Evolutionary conservation across 2,329 filamentous ascomycete species (phyloP).

Genomic region (Thelonectria olida): DNA sequence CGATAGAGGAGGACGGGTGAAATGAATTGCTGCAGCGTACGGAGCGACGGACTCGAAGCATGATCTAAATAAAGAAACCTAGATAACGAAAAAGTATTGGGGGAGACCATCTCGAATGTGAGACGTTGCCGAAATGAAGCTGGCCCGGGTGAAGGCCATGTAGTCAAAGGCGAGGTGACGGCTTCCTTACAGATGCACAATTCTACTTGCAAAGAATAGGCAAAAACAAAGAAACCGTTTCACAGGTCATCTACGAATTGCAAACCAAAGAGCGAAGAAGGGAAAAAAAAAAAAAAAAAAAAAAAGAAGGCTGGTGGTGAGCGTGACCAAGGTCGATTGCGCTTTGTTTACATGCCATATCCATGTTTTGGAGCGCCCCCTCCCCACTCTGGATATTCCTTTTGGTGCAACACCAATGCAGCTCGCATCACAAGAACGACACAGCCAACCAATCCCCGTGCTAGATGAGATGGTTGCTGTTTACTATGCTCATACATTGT

Average conservation of each 20-base stretch:
- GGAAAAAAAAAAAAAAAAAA: neutral
- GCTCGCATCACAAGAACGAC: neutral
- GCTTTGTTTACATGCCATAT: conserved; percentile 20
- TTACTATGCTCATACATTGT: too few relatives aligned
- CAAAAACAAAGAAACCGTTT: neutral
- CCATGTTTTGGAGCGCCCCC: neutral
- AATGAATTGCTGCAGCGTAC: neutral
- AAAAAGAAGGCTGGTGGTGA: neutral
- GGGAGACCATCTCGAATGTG: neutral
- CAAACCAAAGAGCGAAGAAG: neutral
- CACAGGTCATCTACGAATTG: neutral
- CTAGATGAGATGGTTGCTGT: conserved; percentile 7
- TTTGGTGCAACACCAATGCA: conserved; percentile 12
- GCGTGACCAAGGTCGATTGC: neutral
- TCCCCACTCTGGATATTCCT: conserved; percentile 2
- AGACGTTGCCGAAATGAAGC: neutral
- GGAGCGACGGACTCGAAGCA: too few relatives aligned
- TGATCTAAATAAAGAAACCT: neutral
- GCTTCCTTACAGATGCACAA: neutral
- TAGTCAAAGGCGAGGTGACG: neutral
- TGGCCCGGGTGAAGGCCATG: neutral
- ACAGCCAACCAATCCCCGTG: conserved; percentile 12
- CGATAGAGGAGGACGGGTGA: conserved; percentile 16
- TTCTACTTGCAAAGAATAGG: neutral
- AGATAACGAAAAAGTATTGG: too few relatives aligned